Evolutionary conservation across 2,329 filamentous ascomycete genomes (phyloP).

Genomic region (Fusarium sp.): DNA sequence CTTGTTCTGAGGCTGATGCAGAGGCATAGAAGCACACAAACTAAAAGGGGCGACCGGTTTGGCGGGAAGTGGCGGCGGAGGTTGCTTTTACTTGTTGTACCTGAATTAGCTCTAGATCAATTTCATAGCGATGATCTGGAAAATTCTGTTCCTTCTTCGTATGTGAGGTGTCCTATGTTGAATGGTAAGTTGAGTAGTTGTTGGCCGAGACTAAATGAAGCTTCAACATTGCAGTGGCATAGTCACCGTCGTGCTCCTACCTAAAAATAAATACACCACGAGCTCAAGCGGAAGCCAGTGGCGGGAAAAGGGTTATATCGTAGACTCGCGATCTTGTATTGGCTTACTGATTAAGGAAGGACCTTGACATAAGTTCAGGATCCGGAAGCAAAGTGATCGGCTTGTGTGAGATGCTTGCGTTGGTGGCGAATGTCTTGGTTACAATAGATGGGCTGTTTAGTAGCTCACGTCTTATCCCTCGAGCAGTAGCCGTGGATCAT

Average conservation of each 20-base stretch:
- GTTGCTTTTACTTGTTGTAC: conserved; percentile 39
- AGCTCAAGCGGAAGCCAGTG: background rate
- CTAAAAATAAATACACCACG: background rate
- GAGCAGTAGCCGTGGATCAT: background rate
- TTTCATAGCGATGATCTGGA: conserved; percentile 16
- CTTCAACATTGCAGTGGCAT: background rate
- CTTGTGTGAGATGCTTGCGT: background rate
- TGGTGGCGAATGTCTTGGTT: background rate
- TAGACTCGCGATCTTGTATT: background rate
- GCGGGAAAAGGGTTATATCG: background rate
- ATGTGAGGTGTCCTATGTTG: background rate
- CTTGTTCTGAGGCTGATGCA: background rate
- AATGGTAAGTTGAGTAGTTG: too few relatives aligned
- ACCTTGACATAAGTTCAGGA: background rate
- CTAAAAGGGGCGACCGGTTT: conserved; percentile 52
- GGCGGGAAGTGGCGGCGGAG: conserved; percentile 51
- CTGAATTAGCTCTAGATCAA: conserved; percentile 28
- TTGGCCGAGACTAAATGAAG: background rate
- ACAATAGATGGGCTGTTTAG: background rate
- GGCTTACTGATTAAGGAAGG: background rate
- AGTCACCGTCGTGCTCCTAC: background rate
- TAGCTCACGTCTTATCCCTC: too few relatives aligned
- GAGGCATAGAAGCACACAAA: conserved; percentile 19
- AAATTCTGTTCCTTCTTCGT: background rate
- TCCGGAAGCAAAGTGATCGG: background rate